These are phyloP conservation scores for Posidonia australis DNA, from an alignment of 106 monocot species.

Conservation along the genomic window DNA sequence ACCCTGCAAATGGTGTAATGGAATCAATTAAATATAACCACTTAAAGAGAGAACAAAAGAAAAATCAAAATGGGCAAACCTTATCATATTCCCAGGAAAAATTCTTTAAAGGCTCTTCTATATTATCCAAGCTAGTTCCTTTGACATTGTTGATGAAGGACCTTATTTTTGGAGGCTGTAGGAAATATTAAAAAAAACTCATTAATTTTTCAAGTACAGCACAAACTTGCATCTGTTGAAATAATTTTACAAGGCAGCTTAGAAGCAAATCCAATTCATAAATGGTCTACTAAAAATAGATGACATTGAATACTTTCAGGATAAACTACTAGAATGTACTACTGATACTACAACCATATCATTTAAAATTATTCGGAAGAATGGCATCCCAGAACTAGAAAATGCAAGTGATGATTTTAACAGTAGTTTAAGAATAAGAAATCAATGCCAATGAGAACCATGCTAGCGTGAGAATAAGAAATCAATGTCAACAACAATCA, in stretches of 20 bases:
- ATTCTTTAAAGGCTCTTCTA: slow-evolving; percentile 43
- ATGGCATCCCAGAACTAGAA: no score
- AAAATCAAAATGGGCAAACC: slow-evolving; percentile 23
- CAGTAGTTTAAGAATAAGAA: no score
- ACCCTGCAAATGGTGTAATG: slow-evolving; percentile 30
- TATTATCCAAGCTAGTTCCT: slow-evolving; percentile 32
- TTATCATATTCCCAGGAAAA: slow-evolving; percentile 72
- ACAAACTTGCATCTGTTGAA: background rate
- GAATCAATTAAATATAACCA: slow-evolving; percentile 2
- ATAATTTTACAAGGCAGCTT: no score
- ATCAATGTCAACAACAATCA: no score
- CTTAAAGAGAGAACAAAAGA: background rate
- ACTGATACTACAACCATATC: no score
- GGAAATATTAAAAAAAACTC: background rate
- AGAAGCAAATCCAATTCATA: background rate
- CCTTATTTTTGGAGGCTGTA: slow-evolving; percentile 58
- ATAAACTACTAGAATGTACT: background rate
- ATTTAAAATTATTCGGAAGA: no score
- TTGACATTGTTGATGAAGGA: slow-evolving; percentile 43
- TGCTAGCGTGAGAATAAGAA: no score
- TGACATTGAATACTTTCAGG: background rate
- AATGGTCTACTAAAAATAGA: background rate
- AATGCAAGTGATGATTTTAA: no score
- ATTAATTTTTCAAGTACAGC: background rate
- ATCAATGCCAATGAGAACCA: no score